These are phyloP conservation scores for Coccinonectria pachysandricola DNA, from an alignment of 2,329 filamentous ascomycete species.

Conservation along the genomic window DNA sequence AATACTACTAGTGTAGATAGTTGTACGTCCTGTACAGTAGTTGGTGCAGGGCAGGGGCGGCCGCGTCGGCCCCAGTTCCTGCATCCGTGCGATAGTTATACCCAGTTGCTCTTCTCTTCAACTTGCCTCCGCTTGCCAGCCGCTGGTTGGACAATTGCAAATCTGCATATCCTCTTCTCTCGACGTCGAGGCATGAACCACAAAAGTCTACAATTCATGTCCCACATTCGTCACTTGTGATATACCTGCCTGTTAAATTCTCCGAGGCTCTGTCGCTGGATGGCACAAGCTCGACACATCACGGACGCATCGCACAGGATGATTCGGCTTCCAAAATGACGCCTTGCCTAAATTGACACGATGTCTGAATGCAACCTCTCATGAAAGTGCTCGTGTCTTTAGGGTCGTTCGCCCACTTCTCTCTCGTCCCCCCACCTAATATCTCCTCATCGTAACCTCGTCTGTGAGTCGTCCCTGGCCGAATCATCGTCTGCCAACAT, in stretches of 20 bases:
- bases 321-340: no score
- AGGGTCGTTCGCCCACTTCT: conserved; percentile 5
- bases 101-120: conserved; percentile 14
- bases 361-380: no score
- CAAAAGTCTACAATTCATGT: conserved; percentile 4
- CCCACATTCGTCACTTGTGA: conserved; percentile 11
- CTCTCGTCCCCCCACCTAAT: conserved; percentile 6
- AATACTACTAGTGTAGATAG: no score
- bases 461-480: conserved; percentile 8
- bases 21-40: conserved; percentile 8
- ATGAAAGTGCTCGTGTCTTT: conserved; percentile 1
- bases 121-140: conserved; percentile 6
- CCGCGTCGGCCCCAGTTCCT: conserved; percentile 15
- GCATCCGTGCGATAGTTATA: conserved; percentile 16
- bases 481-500: conserved; percentile 10
- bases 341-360: no score
- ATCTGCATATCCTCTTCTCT: conserved; percentile 15
- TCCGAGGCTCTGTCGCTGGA: no score
- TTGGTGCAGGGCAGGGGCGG: conserved; percentile 3
- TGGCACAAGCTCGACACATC: conserved; percentile 11
- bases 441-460: conserved; percentile 5
- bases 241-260: no score
- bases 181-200: conserved; percentile 4
- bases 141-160: conserved; percentile 20
- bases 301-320: conserved; percentile 2